Evolutionary conservation across 768 basidiomycete species (phyloP).

Genomic region (Mycena amicta): DNA sequence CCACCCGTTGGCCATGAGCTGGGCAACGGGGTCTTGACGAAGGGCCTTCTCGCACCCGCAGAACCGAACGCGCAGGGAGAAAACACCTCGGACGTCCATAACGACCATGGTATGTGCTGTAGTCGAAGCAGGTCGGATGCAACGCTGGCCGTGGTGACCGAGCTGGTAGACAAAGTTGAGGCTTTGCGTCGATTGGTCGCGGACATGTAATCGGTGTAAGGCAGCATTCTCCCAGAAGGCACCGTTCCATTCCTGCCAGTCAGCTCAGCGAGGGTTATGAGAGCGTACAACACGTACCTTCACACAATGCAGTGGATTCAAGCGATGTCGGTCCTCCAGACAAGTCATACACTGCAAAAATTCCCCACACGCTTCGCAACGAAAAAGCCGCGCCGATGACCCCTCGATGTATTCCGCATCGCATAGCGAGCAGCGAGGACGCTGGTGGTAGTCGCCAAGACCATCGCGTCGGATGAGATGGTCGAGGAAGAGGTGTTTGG

Average conservation of each 20-base stretch:
- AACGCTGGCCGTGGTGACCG: neutral
- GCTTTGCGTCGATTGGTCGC: neutral
- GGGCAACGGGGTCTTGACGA: too few species aligned
- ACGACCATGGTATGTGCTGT: neutral
- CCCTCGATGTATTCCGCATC: neutral
- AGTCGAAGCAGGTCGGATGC: neutral
- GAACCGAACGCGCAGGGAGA: neutral
- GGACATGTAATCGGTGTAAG: neutral
- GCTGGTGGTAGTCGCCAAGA: neutral
- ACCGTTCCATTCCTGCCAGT: neutral
- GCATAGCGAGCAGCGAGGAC: neutral
- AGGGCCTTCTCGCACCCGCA: neutral
- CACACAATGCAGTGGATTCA: neutral
- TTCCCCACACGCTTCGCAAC: neutral
- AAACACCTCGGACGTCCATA: neutral
- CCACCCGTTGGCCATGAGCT: too few species aligned
- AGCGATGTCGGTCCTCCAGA: neutral
- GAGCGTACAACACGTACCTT: neutral
- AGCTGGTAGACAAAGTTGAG: neutral
- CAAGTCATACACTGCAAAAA: neutral
- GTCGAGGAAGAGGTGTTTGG: neutral
- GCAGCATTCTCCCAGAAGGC: neutral
- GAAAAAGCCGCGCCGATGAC: neutral
- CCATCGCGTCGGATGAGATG: constrained; percentile 1
- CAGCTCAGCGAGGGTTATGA: neutral